Evolutionary conservation across 805 yeast species (phyloP), one percentile per base, ranked within the genome.

Genomic region (Candida patagonica): DNA sequence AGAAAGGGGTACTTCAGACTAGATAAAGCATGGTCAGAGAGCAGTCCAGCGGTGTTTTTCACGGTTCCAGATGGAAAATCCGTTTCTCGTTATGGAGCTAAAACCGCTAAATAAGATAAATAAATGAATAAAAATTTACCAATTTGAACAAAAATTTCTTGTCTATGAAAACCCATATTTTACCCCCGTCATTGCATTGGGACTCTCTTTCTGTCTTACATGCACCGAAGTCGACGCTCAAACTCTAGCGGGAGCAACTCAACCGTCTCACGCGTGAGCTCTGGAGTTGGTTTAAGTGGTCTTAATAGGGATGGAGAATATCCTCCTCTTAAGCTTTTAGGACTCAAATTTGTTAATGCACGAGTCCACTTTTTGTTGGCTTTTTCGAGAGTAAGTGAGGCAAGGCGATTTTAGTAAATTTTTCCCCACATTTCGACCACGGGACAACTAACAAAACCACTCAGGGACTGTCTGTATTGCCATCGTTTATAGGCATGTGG

Each of bases 61-160:
- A 80, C 95, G 49, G 86, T 89, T 53, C 97, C 97, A 47, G 97
- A 89, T 62, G 97, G 97, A 60, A 89, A 88, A 67, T 62, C 80
- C 40, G 81, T 78, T 31, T 78, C 78, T 63, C 74, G 69, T 53
- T 80, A 81, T 60, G 89, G 88, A 59, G 76, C 80, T 39, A 81
- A 80, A 69, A 69, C 42, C 23, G 12, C 19, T 27, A 31, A 17
- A 8, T 26, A 26, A 6, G 13, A 15, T 26, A 26, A 26, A 12
- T 24, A 12, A 24, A 8, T 8, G 12, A 12, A 8, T 6, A 26
- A 4, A 26, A 12, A 26, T 26, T 15, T 26, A 15, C 13, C 29
- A 12, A 26, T n/a, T 15, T 26, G 6, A 26, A 12, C 5, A 3
- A 8, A 24, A 8, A 8, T 8, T 24, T 24, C 26, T 24, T 8